Evolutionary conservation across 768 basidiomycete genomes (phyloP), one percentile per base, ranked within the genome.

Genomic region (Saitozyma podzolica): DNA sequence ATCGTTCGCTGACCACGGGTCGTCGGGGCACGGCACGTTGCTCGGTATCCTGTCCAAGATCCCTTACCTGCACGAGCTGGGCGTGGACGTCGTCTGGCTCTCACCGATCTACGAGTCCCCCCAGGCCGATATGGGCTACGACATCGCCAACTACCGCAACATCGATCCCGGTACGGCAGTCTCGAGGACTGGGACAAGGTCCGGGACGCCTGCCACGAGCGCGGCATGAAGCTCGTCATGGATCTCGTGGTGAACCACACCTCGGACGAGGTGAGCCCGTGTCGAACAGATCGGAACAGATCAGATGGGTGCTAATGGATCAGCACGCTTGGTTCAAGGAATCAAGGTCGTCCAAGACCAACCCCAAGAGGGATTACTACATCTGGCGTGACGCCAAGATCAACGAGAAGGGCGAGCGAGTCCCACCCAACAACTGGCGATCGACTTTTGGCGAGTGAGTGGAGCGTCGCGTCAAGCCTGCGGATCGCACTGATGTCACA

Each of bases 221-320:
- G 85, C 45, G 87, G 85, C 0, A 86, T 90, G 84, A 88, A 88
- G 68, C 81, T 89, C 19, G 83, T 89, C 79, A 88, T 88, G 85
- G 88, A 90, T 71, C 83, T 90, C 1, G 89, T 89, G 37, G 86
- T 86, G 10, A 89, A 89, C 74, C 88, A 89, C 72, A 85, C 85
- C 4, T 89, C 88, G 0, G 84, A 87, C 78, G 29, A 55, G 45
- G 45, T 17, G 45, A 47, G 45, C 10, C 42, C 8, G 50, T 39
- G 3, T 17, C 40, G 54, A 37, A 50, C 16, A 55, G 54, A 41
- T 13, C 42, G 8, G 47, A 40, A 2, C 45, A 29, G 54, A 37
- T 54, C 16, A 53, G 54, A 41, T 9, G 19, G 39, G 50, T 58
- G 39, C 13, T 16, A 56, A 47, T 19, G 48, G 17, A 11, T 40